Base-by-base conservation (phyloP, 345 rosid species). In the Xanthoceras sorbifolium region DNA sequence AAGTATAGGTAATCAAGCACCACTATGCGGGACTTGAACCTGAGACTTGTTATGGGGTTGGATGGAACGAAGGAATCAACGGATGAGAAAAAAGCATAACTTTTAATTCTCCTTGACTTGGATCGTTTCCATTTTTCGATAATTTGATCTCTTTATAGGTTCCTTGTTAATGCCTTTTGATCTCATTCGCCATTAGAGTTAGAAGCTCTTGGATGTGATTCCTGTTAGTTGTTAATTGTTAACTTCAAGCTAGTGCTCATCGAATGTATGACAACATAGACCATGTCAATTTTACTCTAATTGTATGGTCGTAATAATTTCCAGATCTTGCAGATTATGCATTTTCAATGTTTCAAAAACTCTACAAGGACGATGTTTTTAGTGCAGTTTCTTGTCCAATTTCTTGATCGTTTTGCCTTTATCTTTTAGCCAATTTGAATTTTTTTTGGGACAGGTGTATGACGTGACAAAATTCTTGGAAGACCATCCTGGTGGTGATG, bases 401-500 rank as follows among this genome's bases (percentile, higher is more conserved):
- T 20, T n/a, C 46, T 66, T 31, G 48, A 28, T 18, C 12, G 10
- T 42, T 55, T 12, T n/a, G n/a, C 0, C 68, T 31, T 70, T 23
- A 54, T 31, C 22, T 25, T 11, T 52, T 23, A 17, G n/a, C 5
- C 55, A 15, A 54, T 67, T 61, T 57, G 23, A 54, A 34, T 48
- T n/a, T 57, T 48, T 72, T 42, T 67, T 81, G 60, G 72, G 60
- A 15, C 75, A 91, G 97, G 94, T 91, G 5, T 91, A 82, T 52
- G 83, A 91, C 78, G 97, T 91, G 79, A 91, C 97, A 25, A 89
- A 88, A 78, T 91, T 91, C 82, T 80, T 91, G 89, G 94, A 90
- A 2, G 94, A 91, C 71, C 97, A 90, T 86, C 97, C 97, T 67
- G 94, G 94, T 78, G 97, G 94, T 28, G 88, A 86, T 60, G 86